A percentile compares a stretch with the other conserved stretches of the same genome.
Conservation (phyloP, 208 protist genomes). For the Acanthamoeba divionensis region DNA sequence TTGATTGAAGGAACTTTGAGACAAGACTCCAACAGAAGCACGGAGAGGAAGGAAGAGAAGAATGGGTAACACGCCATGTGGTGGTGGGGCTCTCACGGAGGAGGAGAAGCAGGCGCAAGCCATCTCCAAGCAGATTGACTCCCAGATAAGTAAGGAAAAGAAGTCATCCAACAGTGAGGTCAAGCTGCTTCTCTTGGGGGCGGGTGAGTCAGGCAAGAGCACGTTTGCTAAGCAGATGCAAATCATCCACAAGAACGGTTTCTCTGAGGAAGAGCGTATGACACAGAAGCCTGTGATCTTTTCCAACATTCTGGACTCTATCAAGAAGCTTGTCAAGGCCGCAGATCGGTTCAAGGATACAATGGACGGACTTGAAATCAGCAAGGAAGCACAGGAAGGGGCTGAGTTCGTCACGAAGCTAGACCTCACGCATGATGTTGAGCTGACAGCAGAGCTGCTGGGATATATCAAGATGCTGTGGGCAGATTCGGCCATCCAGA, state of each 20-base stretch:
- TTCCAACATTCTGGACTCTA: constrained; percentile 32
- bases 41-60: no score
- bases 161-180: background rate
- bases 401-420: background rate
- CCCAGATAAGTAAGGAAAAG: constrained; percentile 27
- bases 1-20: no score
- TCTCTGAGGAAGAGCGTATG: background rate
- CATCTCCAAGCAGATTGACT: constrained; percentile 3
- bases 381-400: background rate
- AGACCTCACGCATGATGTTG: background rate
- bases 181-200: constrained; percentile 57
- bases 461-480: constrained; percentile 72
- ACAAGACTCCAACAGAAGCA: no score
- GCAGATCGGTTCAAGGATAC: background rate
- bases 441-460: constrained; percentile 57
- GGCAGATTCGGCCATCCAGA: constrained; percentile 68
- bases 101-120: background rate
- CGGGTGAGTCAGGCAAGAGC: constrained; percentile 76
- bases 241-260: constrained; percentile 70
- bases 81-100: background rate
- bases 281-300: background rate
- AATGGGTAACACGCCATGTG: background rate
- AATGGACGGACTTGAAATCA: background rate
- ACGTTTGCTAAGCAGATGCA: constrained; percentile 81
- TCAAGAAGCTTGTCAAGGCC: background rate